Base-by-base conservation (phyloP, 2,329 filamentous ascomycete species). In the Sporothrix protearum region DNA sequence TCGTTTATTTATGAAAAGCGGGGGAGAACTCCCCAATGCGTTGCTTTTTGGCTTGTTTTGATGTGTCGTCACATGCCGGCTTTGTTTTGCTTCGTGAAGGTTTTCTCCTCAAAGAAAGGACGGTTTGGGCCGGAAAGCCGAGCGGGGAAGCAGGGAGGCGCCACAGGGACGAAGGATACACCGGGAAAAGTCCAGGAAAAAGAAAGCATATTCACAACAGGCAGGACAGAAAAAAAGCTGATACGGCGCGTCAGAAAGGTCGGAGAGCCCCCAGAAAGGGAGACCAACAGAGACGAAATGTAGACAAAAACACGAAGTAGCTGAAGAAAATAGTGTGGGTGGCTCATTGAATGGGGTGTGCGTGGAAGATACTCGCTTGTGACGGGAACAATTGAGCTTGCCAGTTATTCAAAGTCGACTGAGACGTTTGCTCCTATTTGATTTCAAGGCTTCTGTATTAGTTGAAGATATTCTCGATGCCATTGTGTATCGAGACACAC, bases 31-130 rank as follows among this genome's bases (percentile, higher is more conserved):
- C 36, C 14, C 42, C 36, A 42, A 45, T 45, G 33, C 28, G 19
- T 55, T 55, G 51, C 8, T 14, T 28, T 55, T 47, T 47, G 12
- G 14, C 19, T 12, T 47, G 42, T 47, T 47, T n/a, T 45, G 12
- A 5, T 63, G 59, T 42, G n/a, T 25, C 59, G 45, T 64, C 59
- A 64, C 59, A 64, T 64, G 59, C 59, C 45, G 59, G 36, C 28
- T 22, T 19, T 64, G 12, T 61, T 61, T 36, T 25, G 22, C 36
- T 42, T 64, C 59, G 59, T 63, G 36, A 25, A 45, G 36, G 36
- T 25, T 63, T 45, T 10, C 36, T 64, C 30, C 22, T 61, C 19
- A 39, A 19, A 63, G 19, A 9, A 25, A 25, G 2, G 59, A 63
- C n/a, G 59, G 59, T 42, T 42, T 36, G n/a, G 22, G 36, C 59